Conservation (phyloP, 2,329 filamentous ascomycete species). For the Triangularia setosa region DNA sequence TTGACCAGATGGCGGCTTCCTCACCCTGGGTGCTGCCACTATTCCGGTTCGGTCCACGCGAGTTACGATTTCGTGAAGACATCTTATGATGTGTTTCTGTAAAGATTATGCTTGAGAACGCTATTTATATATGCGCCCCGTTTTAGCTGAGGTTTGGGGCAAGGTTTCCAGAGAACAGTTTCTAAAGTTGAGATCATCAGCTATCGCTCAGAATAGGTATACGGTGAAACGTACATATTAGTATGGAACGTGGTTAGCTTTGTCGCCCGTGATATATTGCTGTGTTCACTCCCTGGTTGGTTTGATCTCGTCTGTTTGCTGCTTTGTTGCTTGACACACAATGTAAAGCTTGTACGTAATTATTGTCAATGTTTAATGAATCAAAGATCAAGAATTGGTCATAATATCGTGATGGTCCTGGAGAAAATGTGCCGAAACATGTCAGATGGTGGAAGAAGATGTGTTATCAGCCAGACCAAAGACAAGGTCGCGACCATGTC, state of each 20-base stretch:
- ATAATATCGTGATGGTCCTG: neutral
- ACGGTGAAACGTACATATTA: neutral
- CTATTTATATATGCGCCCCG: neutral
- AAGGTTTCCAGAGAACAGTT: no score
- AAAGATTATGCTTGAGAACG: neutral
- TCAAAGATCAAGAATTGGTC: neutral
- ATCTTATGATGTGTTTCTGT: slow-evolving; percentile 15
- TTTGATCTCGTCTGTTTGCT: neutral
- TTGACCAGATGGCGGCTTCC: slow-evolving; percentile 40
- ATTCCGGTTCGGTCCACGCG: slow-evolving; percentile 35
- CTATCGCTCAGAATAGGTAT: neutral
- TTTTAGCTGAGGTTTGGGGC: no score
- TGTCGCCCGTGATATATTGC: neutral
- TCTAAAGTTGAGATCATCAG: neutral
- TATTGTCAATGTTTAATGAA: neutral
- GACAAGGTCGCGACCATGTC: neutral
- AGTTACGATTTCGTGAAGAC: slow-evolving; percentile 30
- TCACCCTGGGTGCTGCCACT: slow-evolving; percentile 39
- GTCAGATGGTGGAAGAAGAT: neutral
- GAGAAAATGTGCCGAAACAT: neutral
- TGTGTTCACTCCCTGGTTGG: neutral
- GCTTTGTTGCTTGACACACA: neutral
- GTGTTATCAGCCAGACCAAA: neutral
- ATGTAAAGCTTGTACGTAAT: neutral
- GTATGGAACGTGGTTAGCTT: neutral